A percentile compares a stretch with the other conserved stretches of the same genome.
Evolutionary conservation across 148 eudicot genomes (phyloP).

Genomic region (Cornus controversa): DNA sequence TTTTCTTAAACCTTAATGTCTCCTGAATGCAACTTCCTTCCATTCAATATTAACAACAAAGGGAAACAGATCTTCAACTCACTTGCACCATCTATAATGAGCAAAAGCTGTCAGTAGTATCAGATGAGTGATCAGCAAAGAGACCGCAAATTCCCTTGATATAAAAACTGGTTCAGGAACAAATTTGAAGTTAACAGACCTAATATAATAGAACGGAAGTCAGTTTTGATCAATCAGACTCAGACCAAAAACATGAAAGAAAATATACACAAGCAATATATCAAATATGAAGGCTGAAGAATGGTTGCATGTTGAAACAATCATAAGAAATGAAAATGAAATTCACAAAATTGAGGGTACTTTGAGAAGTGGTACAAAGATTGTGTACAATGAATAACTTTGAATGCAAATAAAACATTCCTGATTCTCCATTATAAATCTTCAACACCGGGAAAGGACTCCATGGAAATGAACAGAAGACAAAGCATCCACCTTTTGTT

Average conservation of each 20-base stretch:
- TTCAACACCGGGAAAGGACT: neutral
- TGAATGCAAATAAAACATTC: neutral
- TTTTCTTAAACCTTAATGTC: neutral
- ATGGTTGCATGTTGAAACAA: neutral
- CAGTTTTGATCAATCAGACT: neutral
- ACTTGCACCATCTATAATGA: conserved; percentile 95
- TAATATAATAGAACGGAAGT: conserved; percentile 27
- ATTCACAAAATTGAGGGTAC: neutral
- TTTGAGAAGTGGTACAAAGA: neutral
- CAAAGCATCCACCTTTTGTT: neutral
- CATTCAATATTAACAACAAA: neutral
- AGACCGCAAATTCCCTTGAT: conserved; percentile 71
- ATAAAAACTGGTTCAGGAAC: conserved; percentile 84
- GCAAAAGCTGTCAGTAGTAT: conserved; percentile 60
- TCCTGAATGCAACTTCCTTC: conserved; percentile 1
- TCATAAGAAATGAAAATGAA: neutral
- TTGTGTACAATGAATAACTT: neutral
- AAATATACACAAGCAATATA: conserved; percentile 3
- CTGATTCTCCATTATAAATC: neutral
- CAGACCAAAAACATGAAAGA: neutral
- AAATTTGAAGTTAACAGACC: conserved; percentile 99
- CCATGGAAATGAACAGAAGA: neutral
- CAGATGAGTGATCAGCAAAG: conserved; percentile 64
- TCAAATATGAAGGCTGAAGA: neutral
- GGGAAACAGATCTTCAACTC: conserved; percentile 24